Conservation (phyloP, 2,329 filamentous ascomycete species). For the Mycosphaerella sp. region DNA sequence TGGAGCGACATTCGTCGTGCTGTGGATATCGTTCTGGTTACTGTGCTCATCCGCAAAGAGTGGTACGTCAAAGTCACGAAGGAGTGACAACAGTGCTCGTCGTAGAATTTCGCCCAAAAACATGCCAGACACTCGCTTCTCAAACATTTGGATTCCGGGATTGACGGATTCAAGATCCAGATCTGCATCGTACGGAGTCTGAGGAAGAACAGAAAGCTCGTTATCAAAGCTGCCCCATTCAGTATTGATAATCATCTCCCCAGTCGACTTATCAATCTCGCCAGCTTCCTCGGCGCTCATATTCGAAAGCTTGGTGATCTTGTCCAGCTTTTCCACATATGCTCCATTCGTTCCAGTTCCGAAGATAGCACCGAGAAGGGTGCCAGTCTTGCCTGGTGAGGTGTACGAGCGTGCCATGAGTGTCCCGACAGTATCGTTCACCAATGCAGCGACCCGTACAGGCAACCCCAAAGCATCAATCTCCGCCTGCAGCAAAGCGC, state of each 20-base stretch:
- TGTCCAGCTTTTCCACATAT: conserved; percentile 85
- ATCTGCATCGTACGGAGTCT: conserved; percentile 72
- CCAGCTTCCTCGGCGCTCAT: conserved; percentile 36
- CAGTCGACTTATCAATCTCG: conserved; percentile 71
- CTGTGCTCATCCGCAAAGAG: conserved; percentile 75
- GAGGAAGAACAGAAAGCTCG: conserved; percentile 77
- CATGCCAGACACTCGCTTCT: conserved; percentile 98
- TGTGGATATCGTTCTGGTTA: conserved; percentile 59
- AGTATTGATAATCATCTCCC: conserved; percentile 95
- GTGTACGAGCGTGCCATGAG: conserved; percentile 97
- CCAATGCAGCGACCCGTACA: conserved; percentile 88
- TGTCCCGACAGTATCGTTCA: conserved; percentile 96
- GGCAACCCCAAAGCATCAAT: conserved; percentile 82
- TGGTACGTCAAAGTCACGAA: conserved; percentile 59
- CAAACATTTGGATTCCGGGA: conserved; percentile 95
- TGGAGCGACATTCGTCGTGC: conserved; percentile 62
- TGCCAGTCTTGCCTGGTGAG: conserved; percentile 76
- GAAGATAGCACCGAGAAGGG: conserved; percentile 92
- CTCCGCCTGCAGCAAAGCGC: conserved; percentile 77
- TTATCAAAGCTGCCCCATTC: conserved; percentile 99
- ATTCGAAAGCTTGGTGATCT: conserved; percentile 68
- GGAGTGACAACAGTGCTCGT: conserved; percentile 64
- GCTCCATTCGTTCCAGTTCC: conserved; percentile 96
- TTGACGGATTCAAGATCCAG: conserved; percentile 79
- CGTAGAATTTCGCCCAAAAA: conserved; percentile 93